Percentiles rank a stretch among this genome's conserved stretches.
These are phyloP conservation scores for Epichloe coenophiala DNA, from an alignment of 2,329 filamentous ascomycete species.

Conservation along the genomic window DNA sequence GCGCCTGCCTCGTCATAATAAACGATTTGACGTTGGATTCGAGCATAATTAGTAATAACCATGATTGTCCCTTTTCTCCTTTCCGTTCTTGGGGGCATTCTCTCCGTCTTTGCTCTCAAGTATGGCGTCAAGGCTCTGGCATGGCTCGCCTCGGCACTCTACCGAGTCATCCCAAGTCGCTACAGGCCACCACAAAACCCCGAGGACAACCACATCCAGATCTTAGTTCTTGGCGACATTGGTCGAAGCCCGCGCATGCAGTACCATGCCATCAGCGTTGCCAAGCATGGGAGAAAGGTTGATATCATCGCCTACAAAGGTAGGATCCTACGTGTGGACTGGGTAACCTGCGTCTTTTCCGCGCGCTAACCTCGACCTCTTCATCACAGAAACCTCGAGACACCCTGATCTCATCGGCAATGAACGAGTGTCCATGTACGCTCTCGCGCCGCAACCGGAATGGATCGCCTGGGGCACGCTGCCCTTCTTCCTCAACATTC, in stretches of 20 bases:
- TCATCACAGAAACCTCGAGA: constrained; percentile 53
- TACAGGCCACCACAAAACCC: constrained; percentile 21
- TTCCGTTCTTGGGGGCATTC: constrained; percentile 20
- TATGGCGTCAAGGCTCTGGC: constrained; percentile 11
- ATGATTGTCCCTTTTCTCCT: constrained; percentile 17
- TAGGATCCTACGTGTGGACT: constrained; percentile 17
- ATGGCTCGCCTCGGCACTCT: constrained; percentile 13
- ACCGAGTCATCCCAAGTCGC: constrained; percentile 19
- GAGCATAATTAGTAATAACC: neutral
- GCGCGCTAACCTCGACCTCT: neutral
- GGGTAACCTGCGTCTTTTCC: neutral
- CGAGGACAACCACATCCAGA: constrained; percentile 45
- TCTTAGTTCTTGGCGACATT: constrained; percentile 89
- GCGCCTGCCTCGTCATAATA: too few species aligned
- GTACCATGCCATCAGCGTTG: constrained; percentile 89
- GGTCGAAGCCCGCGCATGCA: constrained; percentile 96
- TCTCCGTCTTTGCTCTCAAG: constrained; percentile 19
- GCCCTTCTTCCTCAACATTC: constrained; percentile 65
- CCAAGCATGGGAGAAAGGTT: constrained; percentile 65
- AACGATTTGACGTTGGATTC: neutral
- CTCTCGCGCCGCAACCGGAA: constrained; percentile 54
- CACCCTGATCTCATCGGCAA: constrained; percentile 64
- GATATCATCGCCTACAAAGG: constrained; percentile 81
- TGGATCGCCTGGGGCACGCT: constrained; percentile 54
- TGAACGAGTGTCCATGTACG: constrained; percentile 54